These are phyloP conservation scores for Claviceps sp. DNA, from an alignment of 2,329 filamentous ascomycete species.

Conservation along the genomic window DNA sequence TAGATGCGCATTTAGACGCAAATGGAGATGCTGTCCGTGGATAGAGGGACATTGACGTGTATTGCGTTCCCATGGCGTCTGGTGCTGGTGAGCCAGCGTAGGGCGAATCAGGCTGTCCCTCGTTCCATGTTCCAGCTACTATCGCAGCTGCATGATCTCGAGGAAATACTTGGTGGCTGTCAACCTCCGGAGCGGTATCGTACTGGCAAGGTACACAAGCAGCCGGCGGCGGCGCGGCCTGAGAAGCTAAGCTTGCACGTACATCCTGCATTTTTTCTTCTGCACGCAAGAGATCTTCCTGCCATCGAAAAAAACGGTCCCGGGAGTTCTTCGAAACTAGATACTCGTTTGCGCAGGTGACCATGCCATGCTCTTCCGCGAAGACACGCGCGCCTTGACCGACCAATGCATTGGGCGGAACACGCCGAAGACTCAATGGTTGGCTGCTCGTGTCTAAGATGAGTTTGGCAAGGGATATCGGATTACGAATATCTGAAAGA, in stretches of 20 bases:
- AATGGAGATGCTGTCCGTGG: background rate
- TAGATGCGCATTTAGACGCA: background rate
- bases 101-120: slow-evolving; percentile 48
- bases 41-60: slow-evolving; percentile 7
- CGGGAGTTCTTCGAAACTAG: slow-evolving; percentile 69
- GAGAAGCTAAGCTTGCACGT: slow-evolving; percentile 7
- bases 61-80: slow-evolving; percentile 9
- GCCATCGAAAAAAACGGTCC: slow-evolving; percentile 71
- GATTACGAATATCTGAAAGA: slow-evolving; percentile 70
- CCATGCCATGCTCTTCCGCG: slow-evolving; percentile 64
- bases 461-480: slow-evolving; percentile 72
- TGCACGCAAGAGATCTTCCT: slow-evolving; percentile 53
- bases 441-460: slow-evolving; percentile 67
- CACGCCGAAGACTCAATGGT: slow-evolving; percentile 69
- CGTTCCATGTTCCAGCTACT: slow-evolving; percentile 45
- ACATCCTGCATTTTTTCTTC: slow-evolving; percentile 29
- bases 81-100: slow-evolving; percentile 15
- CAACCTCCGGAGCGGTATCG: slow-evolving; percentile 17
- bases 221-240: slow-evolving; percentile 8
- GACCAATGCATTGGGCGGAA: slow-evolving; percentile 85
- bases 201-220: slow-evolving; percentile 18
- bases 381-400: slow-evolving; percentile 79
- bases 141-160: slow-evolving; percentile 42
- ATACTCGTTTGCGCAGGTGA: slow-evolving; percentile 57
- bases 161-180: slow-evolving; percentile 13